phyloP scores from a whole-genome alignment of 192 early-diverging fungal genomes.

The Entomortierella beljakovae region DNA sequence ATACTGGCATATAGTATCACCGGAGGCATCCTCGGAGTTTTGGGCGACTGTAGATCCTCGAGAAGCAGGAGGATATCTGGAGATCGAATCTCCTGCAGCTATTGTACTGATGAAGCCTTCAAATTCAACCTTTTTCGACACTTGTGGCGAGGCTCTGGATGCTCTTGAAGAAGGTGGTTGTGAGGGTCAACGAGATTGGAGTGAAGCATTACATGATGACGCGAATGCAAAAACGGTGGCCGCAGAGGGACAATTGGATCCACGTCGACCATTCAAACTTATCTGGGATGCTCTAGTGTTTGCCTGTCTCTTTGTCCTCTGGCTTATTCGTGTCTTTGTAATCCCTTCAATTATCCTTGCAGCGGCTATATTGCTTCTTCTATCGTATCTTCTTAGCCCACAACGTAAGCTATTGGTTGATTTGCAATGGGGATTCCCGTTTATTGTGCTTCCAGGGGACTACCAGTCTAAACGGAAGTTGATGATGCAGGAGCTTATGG shows the following conservation, averaged over 20 bases:
- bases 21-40: conserved; percentile 39
- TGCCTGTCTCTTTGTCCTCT: conserved; percentile 27
- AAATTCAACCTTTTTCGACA: background rate
- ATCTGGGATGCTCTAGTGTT: conserved; percentile 19
- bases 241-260: conserved; percentile 15
- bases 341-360: conserved; percentile 47
- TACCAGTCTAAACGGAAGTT: conserved; percentile 50
- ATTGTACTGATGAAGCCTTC: conserved; percentile 3
- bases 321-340: conserved; percentile 49
- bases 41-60: conserved; percentile 65
- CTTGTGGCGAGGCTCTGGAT: background rate
- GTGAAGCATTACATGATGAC: background rate
- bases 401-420: conserved; percentile 52
- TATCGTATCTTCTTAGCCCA: conserved; percentile 44
- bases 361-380: conserved; percentile 35
- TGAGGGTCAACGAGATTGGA: background rate
- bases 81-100: conserved; percentile 56
- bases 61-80: conserved; percentile 59
- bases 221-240: background rate
- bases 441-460: conserved; percentile 50
- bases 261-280: conserved; percentile 38
- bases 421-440: conserved; percentile 49
- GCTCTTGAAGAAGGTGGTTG: conserved; percentile 3
- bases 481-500: conserved; percentile 47
- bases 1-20: conserved; percentile 27